These are phyloP conservation scores for Schizopora paradoxa DNA, from an alignment of 1,284 basidiomycete genomes.

Conservation along the genomic window DNA sequence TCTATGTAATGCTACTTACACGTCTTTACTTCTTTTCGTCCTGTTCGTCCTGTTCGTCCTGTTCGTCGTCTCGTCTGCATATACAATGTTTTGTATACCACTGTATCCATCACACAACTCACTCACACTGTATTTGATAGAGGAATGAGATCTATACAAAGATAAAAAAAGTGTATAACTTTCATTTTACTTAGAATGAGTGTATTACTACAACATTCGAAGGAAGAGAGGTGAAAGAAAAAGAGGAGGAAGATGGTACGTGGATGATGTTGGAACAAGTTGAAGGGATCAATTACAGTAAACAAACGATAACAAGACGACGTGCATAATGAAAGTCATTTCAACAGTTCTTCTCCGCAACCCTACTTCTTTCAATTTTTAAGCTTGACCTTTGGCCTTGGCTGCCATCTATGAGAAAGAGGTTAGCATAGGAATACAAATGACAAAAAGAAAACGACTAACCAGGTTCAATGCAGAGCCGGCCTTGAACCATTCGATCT, in stretches of 20 bases:
- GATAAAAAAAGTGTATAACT: conserved; percentile 2
- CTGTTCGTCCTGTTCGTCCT: too few species aligned
- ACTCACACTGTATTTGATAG: neutral
- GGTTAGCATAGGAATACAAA: neutral
- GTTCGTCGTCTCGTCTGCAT: too few species aligned
- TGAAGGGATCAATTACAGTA: too few species aligned
- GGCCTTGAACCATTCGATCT: conserved; percentile 94
- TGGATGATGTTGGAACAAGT: too few species aligned
- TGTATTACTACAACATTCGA: conserved; percentile 3
- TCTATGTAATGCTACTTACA: too few species aligned
- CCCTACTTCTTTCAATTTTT: too few species aligned
- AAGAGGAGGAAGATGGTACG: neutral
- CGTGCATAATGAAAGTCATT: neutral
- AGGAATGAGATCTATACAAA: too few species aligned
- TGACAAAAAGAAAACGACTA: neutral
- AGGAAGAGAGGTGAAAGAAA: neutral
- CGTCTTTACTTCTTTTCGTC: too few species aligned
- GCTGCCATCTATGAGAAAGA: conserved; percentile 37
- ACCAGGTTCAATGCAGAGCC: conserved; percentile 84
- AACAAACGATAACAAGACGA: conserved; percentile 23
- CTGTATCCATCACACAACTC: neutral
- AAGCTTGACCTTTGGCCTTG: conserved; percentile 49
- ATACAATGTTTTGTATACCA: too few species aligned
- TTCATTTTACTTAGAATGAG: too few species aligned
- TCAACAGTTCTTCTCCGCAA: too few species aligned